Percentiles rank a stretch among this genome's conserved stretches.
phyloP scores from a whole-genome alignment of 768 basidiomycete genomes.

The Trametes gibbosa region DNA sequence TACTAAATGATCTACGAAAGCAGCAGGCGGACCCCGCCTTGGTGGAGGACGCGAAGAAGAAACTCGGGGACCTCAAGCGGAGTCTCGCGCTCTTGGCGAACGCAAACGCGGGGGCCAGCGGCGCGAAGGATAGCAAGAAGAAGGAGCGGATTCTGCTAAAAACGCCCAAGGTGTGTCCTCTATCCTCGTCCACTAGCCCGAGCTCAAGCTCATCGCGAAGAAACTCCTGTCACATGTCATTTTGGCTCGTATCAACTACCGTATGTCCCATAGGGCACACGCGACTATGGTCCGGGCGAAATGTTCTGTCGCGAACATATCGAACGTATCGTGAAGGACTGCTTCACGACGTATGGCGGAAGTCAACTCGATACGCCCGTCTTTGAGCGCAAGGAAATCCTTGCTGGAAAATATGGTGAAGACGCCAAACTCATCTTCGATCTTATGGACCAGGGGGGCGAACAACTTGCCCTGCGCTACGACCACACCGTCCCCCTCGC shows the following conservation, averaged over 20 bases:
- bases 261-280: conserved; percentile 69
- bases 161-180: conserved; percentile 78
- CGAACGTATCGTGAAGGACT: conserved; percentile 82
- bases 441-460: conserved; percentile 95
- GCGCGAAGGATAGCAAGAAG: conserved; percentile 47
- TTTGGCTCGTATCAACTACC: background rate
- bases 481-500: conserved; percentile 98
- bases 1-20: conserved; percentile 61
- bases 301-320: conserved; percentile 91
- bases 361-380: conserved; percentile 96
- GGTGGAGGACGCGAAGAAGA: conserved; percentile 65
- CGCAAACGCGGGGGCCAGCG: conserved; percentile 34
- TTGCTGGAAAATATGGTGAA: conserved; percentile 97
- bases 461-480: conserved; percentile 90
- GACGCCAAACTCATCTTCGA: conserved; percentile 98
- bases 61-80: conserved; percentile 67
- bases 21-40: conserved; percentile 48
- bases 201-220: conserved; percentile 20
- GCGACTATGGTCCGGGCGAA: conserved; percentile 90
- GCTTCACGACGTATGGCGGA: conserved; percentile 87
- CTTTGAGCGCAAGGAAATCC: conserved; percentile 94
- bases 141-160: conserved; percentile 80
- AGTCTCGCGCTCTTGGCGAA: conserved; percentile 37
- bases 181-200: background rate
- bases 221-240: background rate